These are phyloP conservation scores for Pyrenopolyporus hunteri DNA, from an alignment of 495 filamentous ascomycete genomes.

Conservation along the genomic window DNA sequence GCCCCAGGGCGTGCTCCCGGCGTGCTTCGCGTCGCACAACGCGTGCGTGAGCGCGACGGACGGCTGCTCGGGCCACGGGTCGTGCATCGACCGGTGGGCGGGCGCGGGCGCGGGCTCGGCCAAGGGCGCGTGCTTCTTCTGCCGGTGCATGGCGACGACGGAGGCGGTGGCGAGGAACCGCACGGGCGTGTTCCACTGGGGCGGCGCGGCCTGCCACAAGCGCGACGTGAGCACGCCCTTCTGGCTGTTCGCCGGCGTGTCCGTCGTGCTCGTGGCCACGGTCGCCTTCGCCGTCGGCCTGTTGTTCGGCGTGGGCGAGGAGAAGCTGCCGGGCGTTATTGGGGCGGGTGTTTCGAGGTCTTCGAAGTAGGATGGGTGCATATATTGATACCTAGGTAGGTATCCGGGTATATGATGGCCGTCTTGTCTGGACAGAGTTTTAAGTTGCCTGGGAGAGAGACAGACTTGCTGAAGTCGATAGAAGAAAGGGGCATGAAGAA, in stretches of 20 bases:
- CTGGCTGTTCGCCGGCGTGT: constrained; percentile 78
- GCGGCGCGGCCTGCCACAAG: constrained; percentile 88
- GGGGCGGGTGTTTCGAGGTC: constrained; percentile 77
- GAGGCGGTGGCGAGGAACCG: constrained; percentile 50
- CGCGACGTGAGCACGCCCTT: constrained; percentile 86
- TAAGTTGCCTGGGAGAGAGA: too few species aligned
- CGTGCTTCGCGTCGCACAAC: constrained; percentile 69
- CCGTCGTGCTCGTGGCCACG: constrained; percentile 65
- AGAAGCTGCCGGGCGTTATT: constrained; percentile 83
- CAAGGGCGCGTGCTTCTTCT: constrained; percentile 70
- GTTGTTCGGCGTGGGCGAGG: constrained; percentile 77
- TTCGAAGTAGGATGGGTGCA: constrained; percentile 52
- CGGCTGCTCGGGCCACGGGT: constrained; percentile 78
- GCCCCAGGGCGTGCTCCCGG: constrained; percentile 47
- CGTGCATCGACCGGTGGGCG: constrained; percentile 69
- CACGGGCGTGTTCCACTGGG: constrained; percentile 65
- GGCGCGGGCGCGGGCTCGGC: constrained; percentile 38
- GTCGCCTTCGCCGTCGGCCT: constrained; percentile 72
- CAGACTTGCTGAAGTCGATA: background rate
- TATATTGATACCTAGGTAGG: background rate
- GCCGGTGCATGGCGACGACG: constrained; percentile 66
- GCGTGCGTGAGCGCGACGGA: constrained; percentile 67
- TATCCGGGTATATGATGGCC: too few species aligned
- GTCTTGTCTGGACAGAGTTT: too few species aligned
- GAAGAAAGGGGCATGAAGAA: background rate